These are phyloP conservation scores for Fusarium sp. DNA, from an alignment of 2,329 filamentous ascomycete genomes.

Conservation along the genomic window DNA sequence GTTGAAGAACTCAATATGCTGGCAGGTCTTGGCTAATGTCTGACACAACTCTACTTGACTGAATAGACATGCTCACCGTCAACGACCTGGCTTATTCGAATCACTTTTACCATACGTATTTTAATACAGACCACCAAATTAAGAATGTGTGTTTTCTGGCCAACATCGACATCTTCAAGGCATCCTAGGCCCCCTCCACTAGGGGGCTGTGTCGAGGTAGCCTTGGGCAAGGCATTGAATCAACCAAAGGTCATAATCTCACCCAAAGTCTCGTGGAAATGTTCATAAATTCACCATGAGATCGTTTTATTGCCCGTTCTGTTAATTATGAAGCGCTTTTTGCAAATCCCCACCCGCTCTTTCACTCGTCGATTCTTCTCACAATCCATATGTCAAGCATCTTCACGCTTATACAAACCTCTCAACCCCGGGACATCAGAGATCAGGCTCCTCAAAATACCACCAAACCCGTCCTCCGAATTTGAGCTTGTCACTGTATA, in stretches of 20 bases:
- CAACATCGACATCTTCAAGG: background rate
- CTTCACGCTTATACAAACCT: conserved; percentile 3
- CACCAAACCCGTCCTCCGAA: background rate
- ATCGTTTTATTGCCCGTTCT: background rate
- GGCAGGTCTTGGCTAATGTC: background rate
- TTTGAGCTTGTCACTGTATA: conserved; percentile 3
- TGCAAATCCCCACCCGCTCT: background rate
- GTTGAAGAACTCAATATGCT: background rate
- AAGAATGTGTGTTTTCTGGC: background rate
- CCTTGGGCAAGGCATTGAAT: background rate
- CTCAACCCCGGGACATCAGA: background rate
- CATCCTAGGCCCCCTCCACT: background rate
- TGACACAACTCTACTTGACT: background rate
- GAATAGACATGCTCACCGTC: background rate
- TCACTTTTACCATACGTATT: background rate
- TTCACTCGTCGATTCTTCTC: background rate
- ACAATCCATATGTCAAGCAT: background rate
- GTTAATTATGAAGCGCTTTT: background rate
- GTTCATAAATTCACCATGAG: background rate
- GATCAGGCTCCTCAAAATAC: conserved; percentile 1
- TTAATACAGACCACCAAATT: background rate
- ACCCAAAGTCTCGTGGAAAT: background rate
- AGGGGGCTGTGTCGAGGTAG: background rate
- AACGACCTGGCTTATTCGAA: background rate
- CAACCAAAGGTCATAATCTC: background rate